These are phyloP conservation scores for Zalaria sp. DNA, from an alignment of 2,329 filamentous ascomycete species.

Conservation along the genomic window DNA sequence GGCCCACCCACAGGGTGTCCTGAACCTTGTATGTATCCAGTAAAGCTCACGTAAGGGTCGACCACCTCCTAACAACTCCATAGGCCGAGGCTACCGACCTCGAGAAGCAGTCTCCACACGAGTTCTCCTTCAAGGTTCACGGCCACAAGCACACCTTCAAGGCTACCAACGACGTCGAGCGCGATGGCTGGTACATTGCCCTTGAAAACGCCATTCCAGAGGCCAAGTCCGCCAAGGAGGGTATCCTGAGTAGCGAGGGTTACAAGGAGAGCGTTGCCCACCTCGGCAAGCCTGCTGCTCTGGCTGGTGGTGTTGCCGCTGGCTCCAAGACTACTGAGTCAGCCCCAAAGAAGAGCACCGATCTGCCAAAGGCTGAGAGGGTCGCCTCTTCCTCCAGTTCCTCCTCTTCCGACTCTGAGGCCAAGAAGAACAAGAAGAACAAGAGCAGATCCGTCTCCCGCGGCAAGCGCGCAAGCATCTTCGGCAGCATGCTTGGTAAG, in stretches of 20 bases:
- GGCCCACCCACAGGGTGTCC: constrained; percentile 62
- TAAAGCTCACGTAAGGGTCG: constrained; percentile 1
- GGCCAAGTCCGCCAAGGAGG: constrained; percentile 66
- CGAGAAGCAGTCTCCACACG: constrained; percentile 57
- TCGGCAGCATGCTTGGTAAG: constrained; percentile 45
- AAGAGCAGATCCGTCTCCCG: constrained; percentile 49
- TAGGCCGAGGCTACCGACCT: constrained; percentile 58
- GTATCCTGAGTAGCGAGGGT: constrained; percentile 61
- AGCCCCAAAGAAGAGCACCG: constrained; percentile 17
- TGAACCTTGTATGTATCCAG: constrained; percentile 58
- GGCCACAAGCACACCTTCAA: constrained; percentile 93
- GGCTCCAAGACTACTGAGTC: background rate
- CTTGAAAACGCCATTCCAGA: constrained; percentile 71
- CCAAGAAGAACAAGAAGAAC: constrained; percentile 28
- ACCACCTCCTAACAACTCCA: constrained; percentile 29
- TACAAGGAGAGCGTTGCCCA: constrained; percentile 81
- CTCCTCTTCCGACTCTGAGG: constrained; percentile 30
- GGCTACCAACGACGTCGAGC: constrained; percentile 58
- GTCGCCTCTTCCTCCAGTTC: constrained; percentile 22
- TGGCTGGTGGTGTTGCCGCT: constrained; percentile 15
- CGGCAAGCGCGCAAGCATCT: constrained; percentile 44
- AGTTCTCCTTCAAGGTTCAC: constrained; percentile 75
- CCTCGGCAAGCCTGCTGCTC: constrained; percentile 30
- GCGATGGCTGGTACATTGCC: constrained; percentile 82
- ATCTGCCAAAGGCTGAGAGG: constrained; percentile 17